These are phyloP conservation scores for Linanthus parryae DNA, from an alignment of 148 eudicot genomes.

Conservation along the genomic window DNA sequence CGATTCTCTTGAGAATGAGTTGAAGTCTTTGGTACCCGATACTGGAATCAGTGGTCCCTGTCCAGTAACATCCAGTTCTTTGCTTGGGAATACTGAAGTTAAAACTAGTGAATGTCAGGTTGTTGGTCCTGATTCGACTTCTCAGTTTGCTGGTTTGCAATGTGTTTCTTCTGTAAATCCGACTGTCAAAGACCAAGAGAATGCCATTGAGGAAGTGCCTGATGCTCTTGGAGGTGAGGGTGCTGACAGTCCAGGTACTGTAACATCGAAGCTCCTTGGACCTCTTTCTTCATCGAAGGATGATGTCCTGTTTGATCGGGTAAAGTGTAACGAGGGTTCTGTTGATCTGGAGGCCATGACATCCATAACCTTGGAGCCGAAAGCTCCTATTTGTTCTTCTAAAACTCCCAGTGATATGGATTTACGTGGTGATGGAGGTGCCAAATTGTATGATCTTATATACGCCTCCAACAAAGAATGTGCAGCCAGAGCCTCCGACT, in stretches of 20 bases:
- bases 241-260: slow-evolving; percentile 51
- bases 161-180: slow-evolving; percentile 32
- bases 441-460: slow-evolving; percentile 29
- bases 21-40: slow-evolving; percentile 38
- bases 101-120: slow-evolving; percentile 28
- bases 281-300: slow-evolving; percentile 17
- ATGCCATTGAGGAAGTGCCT: slow-evolving; percentile 25
- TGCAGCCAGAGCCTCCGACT: slow-evolving; percentile 47
- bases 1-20: slow-evolving; percentile 76
- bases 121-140: slow-evolving; percentile 14
- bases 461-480: slow-evolving; percentile 48
- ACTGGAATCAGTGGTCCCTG: slow-evolving; percentile 13
- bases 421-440: slow-evolving; percentile 14
- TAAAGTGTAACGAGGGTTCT: slow-evolving; percentile 5
- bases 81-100: slow-evolving; percentile 21
- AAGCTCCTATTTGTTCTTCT: slow-evolving; percentile 11
- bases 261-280: slow-evolving; percentile 59
- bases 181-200: no score
- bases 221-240: slow-evolving; percentile 21
- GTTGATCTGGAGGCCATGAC: slow-evolving; percentile 9
- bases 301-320: slow-evolving; percentile 2
- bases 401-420: slow-evolving; percentile 8
- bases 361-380: slow-evolving; percentile 13
- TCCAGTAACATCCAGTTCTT: slow-evolving; percentile 35
- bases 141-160: slow-evolving; percentile 35